Evolutionary conservation across 2,329 filamentous ascomycete genomes (phyloP), one percentile per base, ranked within the genome.

Genomic region (Paecilomyces formosus): DNA sequence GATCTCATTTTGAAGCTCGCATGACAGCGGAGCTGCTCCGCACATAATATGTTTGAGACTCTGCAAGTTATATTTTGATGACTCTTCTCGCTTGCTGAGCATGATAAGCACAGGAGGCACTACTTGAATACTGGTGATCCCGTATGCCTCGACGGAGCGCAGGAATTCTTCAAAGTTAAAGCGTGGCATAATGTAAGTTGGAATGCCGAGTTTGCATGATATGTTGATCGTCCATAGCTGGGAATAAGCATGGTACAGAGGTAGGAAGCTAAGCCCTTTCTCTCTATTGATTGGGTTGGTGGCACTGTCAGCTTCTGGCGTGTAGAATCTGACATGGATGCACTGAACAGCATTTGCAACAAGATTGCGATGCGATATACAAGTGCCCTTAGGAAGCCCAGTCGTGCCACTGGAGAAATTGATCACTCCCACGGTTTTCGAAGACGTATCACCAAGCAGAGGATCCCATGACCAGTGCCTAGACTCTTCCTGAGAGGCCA

Each of bases 351-450:
- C 82, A 68, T 93, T 93, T 61, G 89, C 81, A 51, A 92, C 82
- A 66, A 90, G 89, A 64, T 90, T 88, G 60, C 79, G 78, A 72
- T 95, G 90, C n/a, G 86, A 85, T 63, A 94, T 88, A 73, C 89
- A 85, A 13, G 94, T 90, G 11, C 91, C 91, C 71, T 95, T 95
- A 9, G 90, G 89, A 3, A 91, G 80, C 6, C 91, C 90, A 0
- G 91, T 95, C 1, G 88, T 92, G 11, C 90, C 77, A 55, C 70
- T 73, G 63, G 85, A 89, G 74, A 93, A 95, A 72, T 95, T 94
- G 61, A 95, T 81, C 24, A 85, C 87, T 64, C 87, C 84, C 1
- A 84, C 83, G 4, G 67, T 73, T 8, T 60, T 49, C 53, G 24
- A 21, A 26, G 61, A 51, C 9, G 70, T 58, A 2, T 68, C 62